Conservation (phyloP, 768 basidiomycete species). For the Amanita brunnescens region DNA sequence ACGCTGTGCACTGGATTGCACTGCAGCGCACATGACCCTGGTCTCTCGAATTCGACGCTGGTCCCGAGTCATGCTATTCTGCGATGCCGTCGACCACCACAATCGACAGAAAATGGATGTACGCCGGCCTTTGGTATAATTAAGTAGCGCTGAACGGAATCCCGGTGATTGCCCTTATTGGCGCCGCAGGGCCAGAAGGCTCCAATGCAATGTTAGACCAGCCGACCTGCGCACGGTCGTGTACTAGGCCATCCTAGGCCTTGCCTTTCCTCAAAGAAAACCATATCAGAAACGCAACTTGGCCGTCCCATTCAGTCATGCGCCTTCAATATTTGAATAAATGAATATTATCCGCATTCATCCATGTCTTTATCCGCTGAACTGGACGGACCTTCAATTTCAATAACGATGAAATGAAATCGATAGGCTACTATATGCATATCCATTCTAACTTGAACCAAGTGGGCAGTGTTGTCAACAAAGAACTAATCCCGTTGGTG, state of each 20-base stretch:
- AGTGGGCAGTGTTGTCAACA: neutral
- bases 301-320: neutral
- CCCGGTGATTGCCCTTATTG: neutral
- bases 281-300: neutral
- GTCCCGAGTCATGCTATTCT: too few relatives aligned
- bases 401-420: neutral
- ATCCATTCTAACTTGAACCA: neutral
- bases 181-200: neutral
- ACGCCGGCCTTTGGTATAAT: too few relatives aligned
- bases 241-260: too few relatives aligned
- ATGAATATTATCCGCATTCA: neutral
- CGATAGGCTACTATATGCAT: neutral
- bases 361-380: neutral
- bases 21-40: too few relatives aligned
- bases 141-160: neutral
- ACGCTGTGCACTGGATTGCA: too few relatives aligned
- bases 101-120: too few relatives aligned
- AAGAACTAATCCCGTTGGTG: neutral
- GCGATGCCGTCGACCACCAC: too few relatives aligned
- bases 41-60: too few relatives aligned
- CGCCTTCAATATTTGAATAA: too few relatives aligned
- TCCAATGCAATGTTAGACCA: neutral
- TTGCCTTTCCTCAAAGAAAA: too few relatives aligned
- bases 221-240: neutral
- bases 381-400: neutral